These are phyloP conservation scores for Pythium insidiosum DNA, from an alignment of 352 stramenopile species.

Conservation along the genomic window DNA sequence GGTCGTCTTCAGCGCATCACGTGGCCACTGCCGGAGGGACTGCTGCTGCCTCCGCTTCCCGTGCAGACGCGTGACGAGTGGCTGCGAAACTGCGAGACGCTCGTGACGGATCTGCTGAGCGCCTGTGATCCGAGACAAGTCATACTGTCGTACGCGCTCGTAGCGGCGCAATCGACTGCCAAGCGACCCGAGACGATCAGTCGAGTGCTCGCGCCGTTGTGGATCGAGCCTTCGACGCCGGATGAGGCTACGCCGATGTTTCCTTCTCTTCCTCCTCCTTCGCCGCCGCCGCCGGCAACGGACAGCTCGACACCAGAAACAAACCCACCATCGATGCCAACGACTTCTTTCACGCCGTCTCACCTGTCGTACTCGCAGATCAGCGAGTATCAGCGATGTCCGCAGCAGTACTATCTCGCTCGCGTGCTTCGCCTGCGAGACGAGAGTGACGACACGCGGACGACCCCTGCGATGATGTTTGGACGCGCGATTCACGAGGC, in stretches of 20 bases:
- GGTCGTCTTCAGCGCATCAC: constrained; percentile 65
- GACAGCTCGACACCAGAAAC: background rate
- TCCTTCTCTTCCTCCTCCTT: too few relatives aligned
- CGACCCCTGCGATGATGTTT: constrained; percentile 64
- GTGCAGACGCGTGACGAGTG: constrained; percentile 49
- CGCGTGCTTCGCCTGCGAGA: constrained; percentile 24
- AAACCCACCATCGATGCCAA: background rate
- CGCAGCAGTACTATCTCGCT: constrained; percentile 70
- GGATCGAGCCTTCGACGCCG: background rate
- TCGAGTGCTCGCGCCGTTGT: constrained; percentile 16
- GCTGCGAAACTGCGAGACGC: constrained; percentile 30
- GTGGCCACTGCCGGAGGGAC: constrained; percentile 37
- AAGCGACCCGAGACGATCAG: constrained; percentile 33
- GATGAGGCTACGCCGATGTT: background rate
- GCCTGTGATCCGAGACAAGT: constrained; percentile 18
- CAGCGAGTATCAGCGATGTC: constrained; percentile 69
- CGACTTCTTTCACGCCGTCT: constrained; percentile 26
- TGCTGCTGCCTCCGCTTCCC: constrained; percentile 44
- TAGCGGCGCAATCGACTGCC: background rate
- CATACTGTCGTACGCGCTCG: constrained; percentile 46
- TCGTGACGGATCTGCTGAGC: constrained; percentile 36
- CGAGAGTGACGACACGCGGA: constrained; percentile 31
- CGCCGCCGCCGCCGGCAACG: too few relatives aligned
- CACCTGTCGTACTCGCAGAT: constrained; percentile 83
- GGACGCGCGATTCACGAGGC: constrained; percentile 63